A percentile compares a stretch with the other conserved stretches of the same genome.
phyloP scores from a whole-genome alignment of 345 rosid genomes.

The Turnera subulata region DNA sequence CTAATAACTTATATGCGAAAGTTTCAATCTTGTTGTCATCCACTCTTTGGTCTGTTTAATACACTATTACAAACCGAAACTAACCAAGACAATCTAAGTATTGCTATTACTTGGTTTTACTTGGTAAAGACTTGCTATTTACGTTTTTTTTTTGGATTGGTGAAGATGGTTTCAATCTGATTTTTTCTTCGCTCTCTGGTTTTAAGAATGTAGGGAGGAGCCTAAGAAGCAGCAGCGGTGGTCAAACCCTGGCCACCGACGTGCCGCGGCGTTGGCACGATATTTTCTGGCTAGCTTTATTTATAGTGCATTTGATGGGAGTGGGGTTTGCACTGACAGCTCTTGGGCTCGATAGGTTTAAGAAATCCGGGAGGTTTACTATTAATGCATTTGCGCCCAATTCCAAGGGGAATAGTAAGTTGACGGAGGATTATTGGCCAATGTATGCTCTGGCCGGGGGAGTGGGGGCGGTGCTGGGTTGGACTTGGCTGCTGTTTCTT shows the following conservation, averaged over 20 bases:
- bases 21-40: too few species aligned
- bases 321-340: slow-evolving; percentile 55
- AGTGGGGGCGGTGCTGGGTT: slow-evolving; percentile 62
- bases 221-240: slow-evolving; percentile 45
- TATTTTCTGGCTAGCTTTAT: slow-evolving; percentile 81
- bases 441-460: slow-evolving; percentile 81
- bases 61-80: background rate
- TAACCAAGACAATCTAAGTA: background rate
- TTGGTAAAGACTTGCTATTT: background rate
- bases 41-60: too few species aligned
- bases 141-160: background rate
- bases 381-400: slow-evolving; percentile 51
- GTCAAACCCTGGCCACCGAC: slow-evolving; percentile 39
- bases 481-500: slow-evolving; percentile 72
- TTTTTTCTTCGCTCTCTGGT: background rate
- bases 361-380: slow-evolving; percentile 66
- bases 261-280: slow-evolving; percentile 77
- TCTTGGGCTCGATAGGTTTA: slow-evolving; percentile 75
- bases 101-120: background rate
- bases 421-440: slow-evolving; percentile 92
- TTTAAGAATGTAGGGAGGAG: slow-evolving; percentile 61
- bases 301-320: slow-evolving; percentile 60
- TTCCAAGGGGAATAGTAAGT: slow-evolving; percentile 30
- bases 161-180: background rate
- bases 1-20: too few species aligned